Evolutionary conservation across 768 basidiomycete species (phyloP).

Genomic region (Lactarius psammicola): DNA sequence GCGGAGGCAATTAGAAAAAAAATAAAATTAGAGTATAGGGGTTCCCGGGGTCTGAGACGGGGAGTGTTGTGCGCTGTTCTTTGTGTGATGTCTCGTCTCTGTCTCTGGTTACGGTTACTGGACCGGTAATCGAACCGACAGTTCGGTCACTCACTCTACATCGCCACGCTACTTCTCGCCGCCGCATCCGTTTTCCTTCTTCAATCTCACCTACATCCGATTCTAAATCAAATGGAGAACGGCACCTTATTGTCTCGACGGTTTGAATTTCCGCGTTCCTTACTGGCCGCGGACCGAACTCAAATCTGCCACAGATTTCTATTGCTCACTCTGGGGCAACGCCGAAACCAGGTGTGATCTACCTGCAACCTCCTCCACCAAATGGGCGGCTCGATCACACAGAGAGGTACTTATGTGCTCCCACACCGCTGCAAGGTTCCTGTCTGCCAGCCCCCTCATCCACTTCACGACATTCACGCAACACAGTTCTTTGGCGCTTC

Average conservation of each 20-base stretch:
- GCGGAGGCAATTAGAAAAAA: neutral
- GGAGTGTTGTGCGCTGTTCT: neutral
- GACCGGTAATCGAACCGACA: constrained; percentile 13
- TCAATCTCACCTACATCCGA: constrained; percentile 11
- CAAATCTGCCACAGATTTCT: constrained; percentile 17
- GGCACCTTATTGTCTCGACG: constrained; percentile 21
- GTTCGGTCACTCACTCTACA: constrained; percentile 3
- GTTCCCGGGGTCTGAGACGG: constrained; percentile 11
- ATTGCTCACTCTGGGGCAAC: constrained; percentile 13
- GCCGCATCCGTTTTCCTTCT: constrained; percentile 13
- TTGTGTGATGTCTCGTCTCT: neutral
- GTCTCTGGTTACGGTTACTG: constrained; percentile 14
- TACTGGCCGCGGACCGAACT: constrained; percentile 22
- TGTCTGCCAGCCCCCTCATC: constrained; percentile 21
- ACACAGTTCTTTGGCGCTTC: neutral
- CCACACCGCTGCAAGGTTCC: constrained; percentile 17
- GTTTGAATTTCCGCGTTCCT: constrained; percentile 17
- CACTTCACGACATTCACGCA: constrained; percentile 6
- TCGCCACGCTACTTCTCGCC: constrained; percentile 14
- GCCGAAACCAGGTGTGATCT: constrained; percentile 24
- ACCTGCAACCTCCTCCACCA: constrained; percentile 17
- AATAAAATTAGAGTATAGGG: neutral
- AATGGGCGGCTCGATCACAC: constrained; percentile 25
- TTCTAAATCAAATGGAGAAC: constrained; percentile 21
- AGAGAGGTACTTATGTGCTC: constrained; percentile 22